phyloP scores from a whole-genome alignment of 2,329 filamentous ascomycete species.

The Cadophora sp. region DNA sequence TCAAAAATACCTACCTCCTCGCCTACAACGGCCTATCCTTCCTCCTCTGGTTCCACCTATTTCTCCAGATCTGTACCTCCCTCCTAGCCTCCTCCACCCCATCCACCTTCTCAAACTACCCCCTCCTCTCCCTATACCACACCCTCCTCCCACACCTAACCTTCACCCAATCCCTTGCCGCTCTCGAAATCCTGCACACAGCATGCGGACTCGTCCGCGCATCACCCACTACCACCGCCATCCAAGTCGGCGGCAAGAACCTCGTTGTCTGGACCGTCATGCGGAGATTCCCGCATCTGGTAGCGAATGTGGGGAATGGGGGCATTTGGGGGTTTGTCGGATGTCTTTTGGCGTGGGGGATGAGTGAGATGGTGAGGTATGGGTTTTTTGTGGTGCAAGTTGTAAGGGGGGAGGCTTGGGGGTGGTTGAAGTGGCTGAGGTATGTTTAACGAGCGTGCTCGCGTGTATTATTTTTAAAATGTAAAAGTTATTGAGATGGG shows the following conservation, averaged over 20 bases:
- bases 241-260: slow-evolving; percentile 10
- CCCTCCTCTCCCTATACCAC: slow-evolving; percentile 1
- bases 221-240: not conserved
- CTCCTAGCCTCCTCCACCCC: not conserved
- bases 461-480: not conserved
- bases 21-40: slow-evolving; percentile 3
- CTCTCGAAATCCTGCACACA: not conserved
- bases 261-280: slow-evolving; percentile 9
- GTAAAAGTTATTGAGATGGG: too few species aligned
- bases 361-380: slow-evolving; percentile 12
- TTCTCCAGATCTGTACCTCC: not conserved
- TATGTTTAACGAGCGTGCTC: not conserved
- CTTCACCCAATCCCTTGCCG: not conserved
- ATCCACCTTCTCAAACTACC: not conserved
- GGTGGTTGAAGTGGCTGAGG: slow-evolving; percentile 13
- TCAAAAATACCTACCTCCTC: not conserved
- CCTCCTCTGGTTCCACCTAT: slow-evolving; percentile 1
- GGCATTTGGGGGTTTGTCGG: slow-evolving; percentile 7
- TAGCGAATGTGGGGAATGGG: not conserved
- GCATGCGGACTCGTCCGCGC: not conserved
- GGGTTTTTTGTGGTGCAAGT: slow-evolving; percentile 11
- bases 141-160: not conserved
- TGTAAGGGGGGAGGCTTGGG: slow-evolving; percentile 1
- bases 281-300: not conserved
- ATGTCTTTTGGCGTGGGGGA: not conserved